phyloP scores from a whole-genome alignment of 257 asterid genomes.

The Jasminum sambac region DNA sequence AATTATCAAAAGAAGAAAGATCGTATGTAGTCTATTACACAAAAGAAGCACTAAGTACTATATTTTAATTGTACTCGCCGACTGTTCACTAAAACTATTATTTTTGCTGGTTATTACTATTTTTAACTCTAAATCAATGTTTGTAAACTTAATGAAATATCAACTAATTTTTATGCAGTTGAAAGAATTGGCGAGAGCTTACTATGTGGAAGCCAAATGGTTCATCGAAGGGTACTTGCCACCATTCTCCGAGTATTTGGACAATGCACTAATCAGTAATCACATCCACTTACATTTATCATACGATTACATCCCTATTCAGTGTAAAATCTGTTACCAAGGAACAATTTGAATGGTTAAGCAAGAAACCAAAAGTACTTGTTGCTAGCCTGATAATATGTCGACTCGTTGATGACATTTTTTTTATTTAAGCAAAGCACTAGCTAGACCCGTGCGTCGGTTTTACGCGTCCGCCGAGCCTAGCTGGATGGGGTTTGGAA shows the following conservation, averaged over 20 bases:
- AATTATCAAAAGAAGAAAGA: too few species aligned
- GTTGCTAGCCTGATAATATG: neutral
- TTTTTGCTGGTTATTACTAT: neutral
- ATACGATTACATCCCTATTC: neutral
- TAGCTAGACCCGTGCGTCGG: too few species aligned
- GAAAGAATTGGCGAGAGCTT: neutral
- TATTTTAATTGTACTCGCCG: neutral
- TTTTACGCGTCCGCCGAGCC: too few species aligned
- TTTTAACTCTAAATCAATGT: too few species aligned
- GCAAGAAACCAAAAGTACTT: too few species aligned
- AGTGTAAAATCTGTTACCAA: neutral
- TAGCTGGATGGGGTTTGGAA: too few species aligned
- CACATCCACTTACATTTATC: neutral
- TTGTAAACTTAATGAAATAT: too few species aligned
- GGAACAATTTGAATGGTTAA: slow-evolving; percentile 1
- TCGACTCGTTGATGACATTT: too few species aligned
- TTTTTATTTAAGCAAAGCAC: too few species aligned
- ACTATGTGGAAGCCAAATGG: too few species aligned
- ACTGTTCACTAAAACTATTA: neutral
- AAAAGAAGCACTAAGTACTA: neutral
- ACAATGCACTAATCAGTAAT: neutral
- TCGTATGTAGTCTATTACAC: too few species aligned
- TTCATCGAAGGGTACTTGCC: neutral
- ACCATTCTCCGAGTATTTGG: neutral
- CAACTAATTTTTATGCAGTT: neutral